phyloP scores from a whole-genome alignment of 1,284 basidiomycete species.

The Apiotrichum brassicae region DNA sequence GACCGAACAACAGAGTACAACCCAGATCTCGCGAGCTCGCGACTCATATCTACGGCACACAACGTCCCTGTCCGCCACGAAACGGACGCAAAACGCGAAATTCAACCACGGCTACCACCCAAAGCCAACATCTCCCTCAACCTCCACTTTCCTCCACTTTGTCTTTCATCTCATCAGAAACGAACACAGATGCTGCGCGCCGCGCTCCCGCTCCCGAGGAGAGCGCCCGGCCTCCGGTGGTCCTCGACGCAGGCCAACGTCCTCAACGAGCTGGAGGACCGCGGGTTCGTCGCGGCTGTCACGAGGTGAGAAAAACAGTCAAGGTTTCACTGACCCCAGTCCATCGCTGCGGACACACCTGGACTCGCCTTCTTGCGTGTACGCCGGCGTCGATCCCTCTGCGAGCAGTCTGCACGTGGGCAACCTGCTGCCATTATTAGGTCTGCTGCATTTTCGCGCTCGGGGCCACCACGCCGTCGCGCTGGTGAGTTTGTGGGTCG shows the following conservation, averaged over 20 bases:
- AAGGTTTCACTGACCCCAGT: slow-evolving; percentile 25
- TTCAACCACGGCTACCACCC: no score
- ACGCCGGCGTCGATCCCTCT: slow-evolving; percentile 89
- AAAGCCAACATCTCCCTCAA: no score
- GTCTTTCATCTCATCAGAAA: no score
- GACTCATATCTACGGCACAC: no score
- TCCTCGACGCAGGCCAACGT: slow-evolving; percentile 23
- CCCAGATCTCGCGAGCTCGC: no score
- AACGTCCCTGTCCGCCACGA: no score
- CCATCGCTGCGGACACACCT: slow-evolving; percentile 34
- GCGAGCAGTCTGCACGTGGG: slow-evolving; percentile 85
- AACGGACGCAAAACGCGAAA: no score
- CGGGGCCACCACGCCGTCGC: slow-evolving; percentile 74
- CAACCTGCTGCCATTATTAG: slow-evolving; percentile 83
- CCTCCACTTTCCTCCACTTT: no score
- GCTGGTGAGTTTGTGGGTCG: slow-evolving; percentile 54
- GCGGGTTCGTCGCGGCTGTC: slow-evolving; percentile 48
- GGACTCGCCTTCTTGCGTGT: slow-evolving; percentile 54
- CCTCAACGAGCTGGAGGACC: slow-evolving; percentile 43
- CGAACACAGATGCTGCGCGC: no score
- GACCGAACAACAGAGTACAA: no score
- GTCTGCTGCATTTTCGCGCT: slow-evolving; percentile 77
- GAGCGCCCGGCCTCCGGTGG: not conserved
- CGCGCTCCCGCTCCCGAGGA: not conserved
- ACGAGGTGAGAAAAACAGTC: slow-evolving; percentile 49